Percentiles rank a stretch among this genome's conserved stretches.
Evolutionary conservation across 331 rosid species (phyloP).

Genomic region (Acacia concinna): DNA sequence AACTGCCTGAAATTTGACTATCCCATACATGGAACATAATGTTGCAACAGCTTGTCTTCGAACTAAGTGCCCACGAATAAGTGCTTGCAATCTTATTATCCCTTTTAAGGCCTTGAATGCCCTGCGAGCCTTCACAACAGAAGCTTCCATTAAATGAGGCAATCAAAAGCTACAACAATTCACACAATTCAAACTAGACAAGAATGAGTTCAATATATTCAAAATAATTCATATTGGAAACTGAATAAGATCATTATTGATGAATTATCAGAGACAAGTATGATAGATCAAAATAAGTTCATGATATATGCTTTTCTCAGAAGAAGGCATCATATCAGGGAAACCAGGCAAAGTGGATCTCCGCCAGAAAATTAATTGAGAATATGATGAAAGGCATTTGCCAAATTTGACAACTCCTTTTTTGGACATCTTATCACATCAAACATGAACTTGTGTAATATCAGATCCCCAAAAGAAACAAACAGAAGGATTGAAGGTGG

Average conservation of each 20-base stretch:
- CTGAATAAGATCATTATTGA: background rate
- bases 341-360: background rate
- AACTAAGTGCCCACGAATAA: slow-evolving; percentile 92
- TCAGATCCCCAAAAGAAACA: background rate
- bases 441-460: background rate
- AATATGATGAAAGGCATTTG: background rate
- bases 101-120: slow-evolving; percentile 91
- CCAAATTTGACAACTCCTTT: background rate
- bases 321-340: background rate
- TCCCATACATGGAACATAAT: slow-evolving; percentile 63
- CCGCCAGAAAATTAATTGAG: background rate
- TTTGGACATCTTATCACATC: background rate
- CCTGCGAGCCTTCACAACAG: slow-evolving; percentile 81
- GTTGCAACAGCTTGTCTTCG: slow-evolving; percentile 88
- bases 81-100: slow-evolving; percentile 96
- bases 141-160: slow-evolving; percentile 34
- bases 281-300: background rate
- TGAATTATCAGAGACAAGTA: background rate
- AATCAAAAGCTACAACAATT: slow-evolving; percentile 12
- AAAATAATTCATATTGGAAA: background rate
- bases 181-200: slow-evolving; percentile 1
- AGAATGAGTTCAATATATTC: slow-evolving; percentile 21
- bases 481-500: background rate
- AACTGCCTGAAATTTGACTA: slow-evolving; percentile 79
- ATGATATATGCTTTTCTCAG: background rate